Evolutionary conservation across 257 asterid genomes (phyloP).

Genomic region (Solanum appendiculatum): DNA sequence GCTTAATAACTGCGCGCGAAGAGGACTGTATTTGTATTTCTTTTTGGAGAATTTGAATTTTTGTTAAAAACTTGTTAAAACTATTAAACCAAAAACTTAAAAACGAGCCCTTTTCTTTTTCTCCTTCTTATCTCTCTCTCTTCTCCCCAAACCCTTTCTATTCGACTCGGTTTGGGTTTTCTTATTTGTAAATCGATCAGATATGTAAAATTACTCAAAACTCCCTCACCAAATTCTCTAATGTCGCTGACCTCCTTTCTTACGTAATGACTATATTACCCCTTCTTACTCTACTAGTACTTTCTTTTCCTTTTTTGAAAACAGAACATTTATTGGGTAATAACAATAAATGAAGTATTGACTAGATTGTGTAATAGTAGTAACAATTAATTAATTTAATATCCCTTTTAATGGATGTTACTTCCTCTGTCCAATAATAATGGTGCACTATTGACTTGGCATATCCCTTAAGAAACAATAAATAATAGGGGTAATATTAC

Average conservation of each 20-base stretch:
- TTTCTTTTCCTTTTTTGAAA: background rate
- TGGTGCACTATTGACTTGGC: too few relatives aligned
- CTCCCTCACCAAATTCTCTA: background rate
- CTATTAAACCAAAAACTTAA: background rate
- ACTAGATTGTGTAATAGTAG: background rate
- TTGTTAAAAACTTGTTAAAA: background rate
- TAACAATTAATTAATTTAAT: background rate
- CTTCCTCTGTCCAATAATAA: too few relatives aligned
- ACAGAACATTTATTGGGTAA: background rate
- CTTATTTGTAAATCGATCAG: background rate
- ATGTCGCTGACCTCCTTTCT: background rate
- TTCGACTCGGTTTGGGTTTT: background rate
- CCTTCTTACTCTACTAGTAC: background rate
- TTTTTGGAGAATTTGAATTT: conserved; percentile 1
- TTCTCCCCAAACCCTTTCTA: background rate
- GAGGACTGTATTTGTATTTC: background rate
- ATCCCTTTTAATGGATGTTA: too few relatives aligned
- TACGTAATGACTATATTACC: background rate
- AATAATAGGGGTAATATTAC: too few relatives aligned
- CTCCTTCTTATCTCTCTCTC: background rate
- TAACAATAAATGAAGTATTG: background rate
- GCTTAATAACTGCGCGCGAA: conserved; percentile 25
- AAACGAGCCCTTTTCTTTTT: background rate
- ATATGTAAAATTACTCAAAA: background rate
- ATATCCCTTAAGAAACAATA: too few relatives aligned